A percentile compares a stretch with the other conserved stretches of the same genome.
These are phyloP conservation scores for Nymphaea thermarum DNA, from an alignment of 164 flowering plant genomes.

Conservation along the genomic window DNA sequence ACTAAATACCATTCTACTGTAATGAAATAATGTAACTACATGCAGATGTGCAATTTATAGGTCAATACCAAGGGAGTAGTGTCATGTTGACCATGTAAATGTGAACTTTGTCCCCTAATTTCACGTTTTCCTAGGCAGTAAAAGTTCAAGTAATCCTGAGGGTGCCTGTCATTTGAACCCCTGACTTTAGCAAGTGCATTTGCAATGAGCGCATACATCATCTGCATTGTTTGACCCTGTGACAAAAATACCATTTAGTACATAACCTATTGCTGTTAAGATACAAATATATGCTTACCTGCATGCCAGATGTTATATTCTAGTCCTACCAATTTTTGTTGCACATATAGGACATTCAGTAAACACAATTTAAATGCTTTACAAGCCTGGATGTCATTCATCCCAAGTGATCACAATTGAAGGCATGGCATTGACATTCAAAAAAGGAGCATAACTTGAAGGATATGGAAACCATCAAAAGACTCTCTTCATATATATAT, in stretches of 20 bases:
- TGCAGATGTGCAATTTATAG: too few species aligned
- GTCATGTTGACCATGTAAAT: slow-evolving; percentile 14
- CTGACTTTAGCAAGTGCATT: slow-evolving; percentile 36
- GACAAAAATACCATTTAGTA: neutral
- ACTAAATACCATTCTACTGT: too few species aligned
- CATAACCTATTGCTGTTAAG: neutral
- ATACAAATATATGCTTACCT: neutral
- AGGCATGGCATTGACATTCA: too few species aligned
- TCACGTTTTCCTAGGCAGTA: slow-evolving; percentile 63
- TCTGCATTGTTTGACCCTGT: slow-evolving; percentile 62
- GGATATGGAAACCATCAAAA: neutral
- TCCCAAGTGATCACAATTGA: too few species aligned
- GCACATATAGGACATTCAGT: neutral
- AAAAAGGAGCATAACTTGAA: too few species aligned
- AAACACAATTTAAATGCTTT: neutral
- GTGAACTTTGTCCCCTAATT: slow-evolving; percentile 1
- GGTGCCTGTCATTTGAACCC: slow-evolving; percentile 27
- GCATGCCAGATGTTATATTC: neutral
- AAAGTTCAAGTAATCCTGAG: slow-evolving; percentile 57
- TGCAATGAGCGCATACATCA: slow-evolving; percentile 55
- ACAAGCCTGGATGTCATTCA: too few species aligned
- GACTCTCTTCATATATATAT: too few species aligned
- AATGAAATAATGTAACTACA: too few species aligned
- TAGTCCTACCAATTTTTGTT: neutral
- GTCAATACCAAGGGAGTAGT: slow-evolving; percentile 23